phyloP scores from a whole-genome alignment of 345 rosid species.

The Balakata baccata region DNA sequence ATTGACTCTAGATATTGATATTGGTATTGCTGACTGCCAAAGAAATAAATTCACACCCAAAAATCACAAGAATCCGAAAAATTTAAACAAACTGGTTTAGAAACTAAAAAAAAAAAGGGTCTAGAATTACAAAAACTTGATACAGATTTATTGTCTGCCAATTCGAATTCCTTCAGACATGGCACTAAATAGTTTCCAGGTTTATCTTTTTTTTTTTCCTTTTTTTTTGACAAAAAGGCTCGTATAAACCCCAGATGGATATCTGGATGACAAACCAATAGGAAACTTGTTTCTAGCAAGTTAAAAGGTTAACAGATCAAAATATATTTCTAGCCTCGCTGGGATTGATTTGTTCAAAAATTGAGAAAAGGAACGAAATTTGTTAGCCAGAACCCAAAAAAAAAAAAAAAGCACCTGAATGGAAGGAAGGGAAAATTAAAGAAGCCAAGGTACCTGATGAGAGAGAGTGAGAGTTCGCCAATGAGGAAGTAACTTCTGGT shows the following conservation, averaged over 20 bases:
- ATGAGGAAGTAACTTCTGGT: slow-evolving; percentile 46
- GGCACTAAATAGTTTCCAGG: background rate
- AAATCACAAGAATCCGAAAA: background rate
- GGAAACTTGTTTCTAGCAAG: background rate
- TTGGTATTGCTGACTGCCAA: slow-evolving; percentile 56
- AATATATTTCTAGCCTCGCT: background rate
- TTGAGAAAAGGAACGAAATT: background rate
- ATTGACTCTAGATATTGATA: slow-evolving; percentile 86
- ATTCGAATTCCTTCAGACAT: background rate
- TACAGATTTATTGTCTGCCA: background rate
- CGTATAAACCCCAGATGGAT: too few relatives aligned
- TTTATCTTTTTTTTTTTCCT: background rate
- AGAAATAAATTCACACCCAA: background rate
- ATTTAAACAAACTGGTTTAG: background rate
- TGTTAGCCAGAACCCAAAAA: too few relatives aligned
- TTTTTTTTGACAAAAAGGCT: too few relatives aligned
- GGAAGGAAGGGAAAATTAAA: background rate
- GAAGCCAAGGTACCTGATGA: slow-evolving; percentile 38
- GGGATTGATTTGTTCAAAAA: background rate
- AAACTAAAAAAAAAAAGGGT: background rate
- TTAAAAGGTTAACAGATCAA: background rate
- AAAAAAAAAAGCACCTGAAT: background rate
- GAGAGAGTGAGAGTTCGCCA: slow-evolving; percentile 52
- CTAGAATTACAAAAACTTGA: background rate
- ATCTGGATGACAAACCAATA: too few relatives aligned